These are phyloP conservation scores for Hymenochaete sp. DNA, from an alignment of 1,284 basidiomycete species.

Conservation along the genomic window DNA sequence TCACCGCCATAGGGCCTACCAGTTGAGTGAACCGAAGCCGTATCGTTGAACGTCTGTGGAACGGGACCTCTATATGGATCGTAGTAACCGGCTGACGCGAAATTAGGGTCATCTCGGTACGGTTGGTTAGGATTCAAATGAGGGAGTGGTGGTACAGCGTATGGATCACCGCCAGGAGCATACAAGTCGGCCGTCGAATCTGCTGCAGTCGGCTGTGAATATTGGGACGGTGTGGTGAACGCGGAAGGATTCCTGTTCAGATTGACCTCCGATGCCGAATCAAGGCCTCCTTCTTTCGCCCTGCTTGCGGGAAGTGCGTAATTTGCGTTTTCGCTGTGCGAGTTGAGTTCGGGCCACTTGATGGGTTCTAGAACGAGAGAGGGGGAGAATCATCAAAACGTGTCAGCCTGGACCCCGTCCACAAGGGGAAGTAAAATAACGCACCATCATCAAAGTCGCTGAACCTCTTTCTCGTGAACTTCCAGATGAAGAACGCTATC, in stretches of 20 bases:
- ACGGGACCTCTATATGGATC: slow-evolving; percentile 71
- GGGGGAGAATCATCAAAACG: neutral
- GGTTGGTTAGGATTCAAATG: slow-evolving; percentile 67
- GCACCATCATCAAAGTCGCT: slow-evolving; percentile 67
- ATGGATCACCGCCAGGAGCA: slow-evolving; percentile 48
- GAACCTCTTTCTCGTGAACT: slow-evolving; percentile 69
- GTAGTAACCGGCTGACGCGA: slow-evolving; percentile 40
- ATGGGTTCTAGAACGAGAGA: slow-evolving; percentile 49
- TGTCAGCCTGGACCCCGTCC: slow-evolving; percentile 5
- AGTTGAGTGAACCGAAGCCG: slow-evolving; percentile 22
- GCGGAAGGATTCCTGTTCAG: slow-evolving; percentile 33
- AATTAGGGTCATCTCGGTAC: slow-evolving; percentile 60
- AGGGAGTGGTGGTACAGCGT: slow-evolving; percentile 76
- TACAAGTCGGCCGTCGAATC: slow-evolving; percentile 44
- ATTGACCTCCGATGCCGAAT: slow-evolving; percentile 49
- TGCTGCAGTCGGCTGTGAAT: slow-evolving; percentile 27
- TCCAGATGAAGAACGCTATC: slow-evolving; percentile 70
- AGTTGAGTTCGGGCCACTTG: slow-evolving; percentile 79
- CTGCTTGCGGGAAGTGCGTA: slow-evolving; percentile 57
- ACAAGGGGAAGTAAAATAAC: slow-evolving; percentile 26
- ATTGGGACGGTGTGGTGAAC: slow-evolving; percentile 27
- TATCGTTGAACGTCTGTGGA: slow-evolving; percentile 52
- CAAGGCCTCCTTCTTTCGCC: slow-evolving; percentile 33
- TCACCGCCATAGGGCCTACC: slow-evolving; percentile 31
- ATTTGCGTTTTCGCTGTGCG: slow-evolving; percentile 39